phyloP scores from a whole-genome alignment of 495 filamentous ascomycete genomes.

The Haplographium delicatum region DNA sequence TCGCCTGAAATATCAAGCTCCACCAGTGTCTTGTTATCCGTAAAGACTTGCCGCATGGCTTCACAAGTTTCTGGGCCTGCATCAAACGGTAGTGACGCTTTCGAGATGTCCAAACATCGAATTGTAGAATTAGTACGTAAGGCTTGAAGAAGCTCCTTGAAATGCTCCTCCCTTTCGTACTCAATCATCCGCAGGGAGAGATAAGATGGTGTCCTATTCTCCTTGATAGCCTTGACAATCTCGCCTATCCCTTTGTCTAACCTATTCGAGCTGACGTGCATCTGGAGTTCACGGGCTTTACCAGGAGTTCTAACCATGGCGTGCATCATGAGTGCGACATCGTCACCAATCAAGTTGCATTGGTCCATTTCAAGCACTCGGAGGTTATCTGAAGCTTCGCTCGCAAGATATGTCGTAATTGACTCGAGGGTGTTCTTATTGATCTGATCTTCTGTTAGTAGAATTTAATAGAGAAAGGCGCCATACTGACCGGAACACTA shows the following conservation, averaged over 20 bases:
- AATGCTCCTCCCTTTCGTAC: slow-evolving; percentile 69
- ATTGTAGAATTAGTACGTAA: slow-evolving; percentile 69
- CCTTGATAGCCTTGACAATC: slow-evolving; percentile 63
- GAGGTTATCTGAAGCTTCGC: slow-evolving; percentile 58
- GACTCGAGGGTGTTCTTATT: slow-evolving; percentile 52
- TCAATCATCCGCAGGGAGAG: slow-evolving; percentile 83
- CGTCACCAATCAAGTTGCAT: slow-evolving; percentile 70
- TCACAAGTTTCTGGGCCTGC: slow-evolving; percentile 68
- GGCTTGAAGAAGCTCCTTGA: slow-evolving; percentile 66
- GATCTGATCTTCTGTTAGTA: slow-evolving; percentile 29
- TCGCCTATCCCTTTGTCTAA: slow-evolving; percentile 62
- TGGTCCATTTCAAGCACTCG: slow-evolving; percentile 69
- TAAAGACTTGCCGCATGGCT: slow-evolving; percentile 69
- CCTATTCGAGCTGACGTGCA: slow-evolving; percentile 76
- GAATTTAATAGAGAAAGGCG: neutral
- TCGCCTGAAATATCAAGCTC: slow-evolving; percentile 87
- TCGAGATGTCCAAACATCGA: slow-evolving; percentile 77
- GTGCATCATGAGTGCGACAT: slow-evolving; percentile 72
- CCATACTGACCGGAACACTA: slow-evolving; percentile 51
- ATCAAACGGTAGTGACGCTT: slow-evolving; percentile 77
- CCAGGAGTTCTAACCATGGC: slow-evolving; percentile 55
- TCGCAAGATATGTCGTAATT: slow-evolving; percentile 58
- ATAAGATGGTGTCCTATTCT: slow-evolving; percentile 60
- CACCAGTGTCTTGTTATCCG: slow-evolving; percentile 68
- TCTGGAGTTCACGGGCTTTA: slow-evolving; percentile 59